Conservation (phyloP, 2,329 filamentous ascomycete species). For the Aspergillus cejpii region DNA sequence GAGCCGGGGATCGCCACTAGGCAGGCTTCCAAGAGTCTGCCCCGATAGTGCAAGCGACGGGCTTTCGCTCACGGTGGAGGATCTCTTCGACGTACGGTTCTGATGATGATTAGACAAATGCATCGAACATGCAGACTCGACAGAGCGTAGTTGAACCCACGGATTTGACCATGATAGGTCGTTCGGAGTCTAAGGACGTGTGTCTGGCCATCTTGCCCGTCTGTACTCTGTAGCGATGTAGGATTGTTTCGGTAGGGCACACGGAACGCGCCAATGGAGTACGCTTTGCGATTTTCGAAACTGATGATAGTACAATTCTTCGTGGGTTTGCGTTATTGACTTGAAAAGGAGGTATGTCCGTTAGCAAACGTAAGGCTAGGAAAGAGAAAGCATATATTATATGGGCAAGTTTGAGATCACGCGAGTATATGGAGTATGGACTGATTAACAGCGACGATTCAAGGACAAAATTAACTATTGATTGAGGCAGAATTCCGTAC, state of each 20-base stretch:
- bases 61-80: conserved; percentile 47
- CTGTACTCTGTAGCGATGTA: neutral
- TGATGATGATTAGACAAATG: conserved; percentile 21
- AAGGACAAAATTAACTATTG: too few species aligned
- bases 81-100: conserved; percentile 48
- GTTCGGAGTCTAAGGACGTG: conserved; percentile 48
- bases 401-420: too few species aligned
- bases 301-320: neutral
- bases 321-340: neutral
- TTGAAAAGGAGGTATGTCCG: too few species aligned
- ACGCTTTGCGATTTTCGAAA: too few species aligned
- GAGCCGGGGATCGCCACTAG: conserved; percentile 47
- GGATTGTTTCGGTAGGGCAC: neutral
- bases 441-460: too few species aligned
- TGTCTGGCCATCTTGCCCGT: conserved; percentile 32
- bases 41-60: conserved; percentile 44
- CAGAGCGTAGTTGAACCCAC: conserved; percentile 31
- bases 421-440: too few species aligned
- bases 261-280: too few species aligned
- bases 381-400: too few species aligned
- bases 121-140: neutral
- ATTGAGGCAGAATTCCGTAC: too few species aligned
- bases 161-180: conserved; percentile 51
- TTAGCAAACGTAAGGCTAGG: neutral
- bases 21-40: conserved; percentile 36